phyloP scores from a whole-genome alignment of 2,329 filamentous ascomycete genomes.

The Diaporthe sp. region DNA sequence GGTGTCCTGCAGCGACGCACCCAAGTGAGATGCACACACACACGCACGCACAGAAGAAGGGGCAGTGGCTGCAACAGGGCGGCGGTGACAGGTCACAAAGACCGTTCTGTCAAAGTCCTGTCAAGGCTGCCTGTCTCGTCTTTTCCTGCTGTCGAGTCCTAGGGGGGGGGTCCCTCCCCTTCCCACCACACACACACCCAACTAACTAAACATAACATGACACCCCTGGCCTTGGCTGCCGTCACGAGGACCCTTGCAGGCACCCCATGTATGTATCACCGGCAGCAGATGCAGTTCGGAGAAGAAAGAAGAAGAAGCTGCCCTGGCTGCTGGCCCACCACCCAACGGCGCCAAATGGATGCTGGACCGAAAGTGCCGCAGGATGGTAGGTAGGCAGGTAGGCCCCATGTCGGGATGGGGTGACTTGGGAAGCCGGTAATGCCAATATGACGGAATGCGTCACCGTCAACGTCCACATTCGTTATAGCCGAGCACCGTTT shows the following conservation, averaged over 20 bases:
- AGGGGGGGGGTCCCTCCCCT: background rate
- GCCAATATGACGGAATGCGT: slow-evolving; percentile 25
- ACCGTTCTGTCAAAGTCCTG: background rate
- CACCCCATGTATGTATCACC: background rate
- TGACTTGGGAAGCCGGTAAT: slow-evolving; percentile 21
- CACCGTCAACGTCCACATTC: slow-evolving; percentile 10
- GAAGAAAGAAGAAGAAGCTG: too few species aligned
- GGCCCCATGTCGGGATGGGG: slow-evolving; percentile 19
- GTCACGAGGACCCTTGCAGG: slow-evolving; percentile 30
- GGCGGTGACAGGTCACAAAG: slow-evolving; percentile 25
- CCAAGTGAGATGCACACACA: slow-evolving; percentile 18
- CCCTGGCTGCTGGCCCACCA: too few species aligned
- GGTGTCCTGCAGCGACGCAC: slow-evolving; percentile 29
- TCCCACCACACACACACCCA: background rate
- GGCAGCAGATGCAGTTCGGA: slow-evolving; percentile 24
- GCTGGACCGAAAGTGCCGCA: slow-evolving; percentile 30
- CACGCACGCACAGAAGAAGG: too few species aligned
- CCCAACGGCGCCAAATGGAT: background rate
- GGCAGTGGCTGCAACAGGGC: slow-evolving; percentile 18
- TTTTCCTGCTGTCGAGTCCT: background rate
- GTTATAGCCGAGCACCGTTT: slow-evolving; percentile 22
- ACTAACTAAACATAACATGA: too few species aligned
- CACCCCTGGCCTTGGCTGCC: slow-evolving; percentile 21
- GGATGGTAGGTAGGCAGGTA: slow-evolving; percentile 22
- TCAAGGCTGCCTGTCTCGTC: background rate